Conservation (phyloP, 345 rosid species). For the Cardamine resedifolia region DNA sequence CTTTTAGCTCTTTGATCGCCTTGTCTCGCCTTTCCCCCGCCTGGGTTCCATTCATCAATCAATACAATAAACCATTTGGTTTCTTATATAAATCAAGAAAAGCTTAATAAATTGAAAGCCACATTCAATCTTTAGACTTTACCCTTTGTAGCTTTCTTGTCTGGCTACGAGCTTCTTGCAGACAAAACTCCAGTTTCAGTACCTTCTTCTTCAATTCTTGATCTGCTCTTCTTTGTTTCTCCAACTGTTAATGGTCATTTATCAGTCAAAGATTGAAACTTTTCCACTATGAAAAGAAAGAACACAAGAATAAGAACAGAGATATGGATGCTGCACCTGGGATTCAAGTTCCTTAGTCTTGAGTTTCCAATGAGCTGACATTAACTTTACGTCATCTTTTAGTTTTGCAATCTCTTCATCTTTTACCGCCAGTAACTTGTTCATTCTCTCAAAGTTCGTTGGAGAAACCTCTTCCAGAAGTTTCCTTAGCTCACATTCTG, state of each 20-base stretch:
- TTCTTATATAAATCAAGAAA: slow-evolving; percentile 5
- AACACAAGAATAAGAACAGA: neutral
- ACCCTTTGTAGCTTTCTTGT: slow-evolving; percentile 77
- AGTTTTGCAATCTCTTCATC: slow-evolving; percentile 66
- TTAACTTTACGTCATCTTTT: slow-evolving; percentile 62
- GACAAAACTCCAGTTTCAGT: slow-evolving; percentile 75
- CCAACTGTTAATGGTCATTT: slow-evolving; percentile 45
- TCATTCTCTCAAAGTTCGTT: slow-evolving; percentile 56
- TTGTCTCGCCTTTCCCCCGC: slow-evolving; percentile 82
- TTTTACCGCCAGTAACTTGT: slow-evolving; percentile 50
- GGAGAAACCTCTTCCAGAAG: slow-evolving; percentile 63
- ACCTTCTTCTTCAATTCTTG: slow-evolving; percentile 81
- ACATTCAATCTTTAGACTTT: slow-evolving; percentile 12
- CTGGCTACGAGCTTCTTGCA: slow-evolving; percentile 74
- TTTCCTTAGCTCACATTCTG: slow-evolving; percentile 59
- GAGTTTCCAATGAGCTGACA: slow-evolving; percentile 79
- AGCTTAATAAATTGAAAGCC: neutral
- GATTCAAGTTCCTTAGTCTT: slow-evolving; percentile 68
- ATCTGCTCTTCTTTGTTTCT: slow-evolving; percentile 71
- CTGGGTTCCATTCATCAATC: slow-evolving; percentile 39
- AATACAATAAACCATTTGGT: neutral
- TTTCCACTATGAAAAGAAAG: neutral
- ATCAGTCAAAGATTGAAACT: neutral
- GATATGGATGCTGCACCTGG: slow-evolving; percentile 47
- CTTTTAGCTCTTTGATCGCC: slow-evolving; percentile 69